A percentile compares a stretch with the other conserved stretches of the same genome.
Conservation (phyloP, 495 filamentous ascomycete genomes). For the Neurospora africana region DNA sequence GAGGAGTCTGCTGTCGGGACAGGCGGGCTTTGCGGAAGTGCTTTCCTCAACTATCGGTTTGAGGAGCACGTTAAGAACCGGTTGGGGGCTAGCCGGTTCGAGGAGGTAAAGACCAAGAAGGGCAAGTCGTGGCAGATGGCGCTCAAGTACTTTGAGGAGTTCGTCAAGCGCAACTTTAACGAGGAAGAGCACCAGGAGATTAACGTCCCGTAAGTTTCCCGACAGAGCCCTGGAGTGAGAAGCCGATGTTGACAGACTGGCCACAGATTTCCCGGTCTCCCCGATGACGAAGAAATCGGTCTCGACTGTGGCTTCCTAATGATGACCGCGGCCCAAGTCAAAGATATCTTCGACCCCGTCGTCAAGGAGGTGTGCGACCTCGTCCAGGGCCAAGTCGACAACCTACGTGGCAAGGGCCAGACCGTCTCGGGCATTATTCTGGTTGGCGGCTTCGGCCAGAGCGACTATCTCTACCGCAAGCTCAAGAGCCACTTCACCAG, state of each 20-base stretch:
- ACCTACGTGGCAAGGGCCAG: constrained; percentile 48
- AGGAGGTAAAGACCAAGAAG: constrained; percentile 49
- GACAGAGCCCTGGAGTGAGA: background rate
- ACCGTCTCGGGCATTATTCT: constrained; percentile 57
- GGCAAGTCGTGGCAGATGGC: constrained; percentile 65
- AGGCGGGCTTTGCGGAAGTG: constrained; percentile 56
- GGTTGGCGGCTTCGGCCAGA: constrained; percentile 62
- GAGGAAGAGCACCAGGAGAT: constrained; percentile 60
- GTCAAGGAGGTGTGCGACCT: constrained; percentile 51
- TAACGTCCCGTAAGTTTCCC: constrained; percentile 46
- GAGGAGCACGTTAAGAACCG: constrained; percentile 53
- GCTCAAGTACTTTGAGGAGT: constrained; percentile 54
- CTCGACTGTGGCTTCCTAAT: constrained; percentile 56
- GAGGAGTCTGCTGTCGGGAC: constrained; percentile 57
- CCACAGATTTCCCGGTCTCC: constrained; percentile 54
- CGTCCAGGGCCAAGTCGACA: constrained; percentile 50
- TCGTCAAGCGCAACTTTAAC: constrained; percentile 64
- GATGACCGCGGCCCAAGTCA: constrained; percentile 49
- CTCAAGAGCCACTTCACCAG: constrained; percentile 56
- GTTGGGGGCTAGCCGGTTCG: constrained; percentile 46
- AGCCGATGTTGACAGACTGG: background rate
- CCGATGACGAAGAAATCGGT: constrained; percentile 53
- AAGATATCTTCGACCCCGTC: constrained; percentile 56
- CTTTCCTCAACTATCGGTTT: constrained; percentile 61
- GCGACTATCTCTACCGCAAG: constrained; percentile 54